phyloP scores from a whole-genome alignment of 2,329 filamentous ascomycete species.

The Purpureocillium lavendulum region DNA sequence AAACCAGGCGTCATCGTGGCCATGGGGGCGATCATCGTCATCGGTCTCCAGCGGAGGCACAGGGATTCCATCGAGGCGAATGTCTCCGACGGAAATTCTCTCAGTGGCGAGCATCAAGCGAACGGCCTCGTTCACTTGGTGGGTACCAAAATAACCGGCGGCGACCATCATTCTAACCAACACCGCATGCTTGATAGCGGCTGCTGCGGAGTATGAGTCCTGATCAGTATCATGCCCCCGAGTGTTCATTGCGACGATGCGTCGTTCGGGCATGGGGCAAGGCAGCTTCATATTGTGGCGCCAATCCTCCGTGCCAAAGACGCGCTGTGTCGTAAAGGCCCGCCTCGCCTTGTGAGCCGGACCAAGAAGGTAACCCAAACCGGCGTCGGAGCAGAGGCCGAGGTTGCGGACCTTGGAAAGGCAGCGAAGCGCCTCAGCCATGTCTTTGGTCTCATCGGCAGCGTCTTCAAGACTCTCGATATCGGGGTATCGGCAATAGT shows the following conservation, averaged over 20 bases:
- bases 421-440: slow-evolving; percentile 52
- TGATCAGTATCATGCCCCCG: too few relatives aligned
- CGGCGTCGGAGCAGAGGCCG: slow-evolving; percentile 59
- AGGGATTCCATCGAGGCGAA: slow-evolving; percentile 24
- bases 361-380: slow-evolving; percentile 58
- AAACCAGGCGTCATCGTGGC: too few relatives aligned
- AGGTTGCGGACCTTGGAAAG: slow-evolving; percentile 50
- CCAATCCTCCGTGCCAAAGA: slow-evolving; percentile 25
- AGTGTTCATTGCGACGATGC: slow-evolving; percentile 11
- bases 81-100: slow-evolving; percentile 15
- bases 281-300: slow-evolving; percentile 6
- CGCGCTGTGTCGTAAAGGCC: slow-evolving; percentile 22
- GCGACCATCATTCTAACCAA: slow-evolving; percentile 28
- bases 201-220: too few relatives aligned
- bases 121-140: slow-evolving; percentile 23
- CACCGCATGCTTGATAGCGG: slow-evolving; percentile 20
- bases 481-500: slow-evolving; percentile 50
- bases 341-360: slow-evolving; percentile 46
- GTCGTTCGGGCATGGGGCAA: not conserved
- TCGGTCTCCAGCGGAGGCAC: too few relatives aligned
- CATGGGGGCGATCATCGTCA: too few relatives aligned
- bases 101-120: slow-evolving; percentile 26
- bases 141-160: slow-evolving; percentile 21
- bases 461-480: slow-evolving; percentile 53
- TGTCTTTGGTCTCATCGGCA: slow-evolving; percentile 53